These are phyloP conservation scores for Coemansia brasiliensis DNA, from an alignment of 192 early-diverging fungal genomes.

Conservation along the genomic window DNA sequence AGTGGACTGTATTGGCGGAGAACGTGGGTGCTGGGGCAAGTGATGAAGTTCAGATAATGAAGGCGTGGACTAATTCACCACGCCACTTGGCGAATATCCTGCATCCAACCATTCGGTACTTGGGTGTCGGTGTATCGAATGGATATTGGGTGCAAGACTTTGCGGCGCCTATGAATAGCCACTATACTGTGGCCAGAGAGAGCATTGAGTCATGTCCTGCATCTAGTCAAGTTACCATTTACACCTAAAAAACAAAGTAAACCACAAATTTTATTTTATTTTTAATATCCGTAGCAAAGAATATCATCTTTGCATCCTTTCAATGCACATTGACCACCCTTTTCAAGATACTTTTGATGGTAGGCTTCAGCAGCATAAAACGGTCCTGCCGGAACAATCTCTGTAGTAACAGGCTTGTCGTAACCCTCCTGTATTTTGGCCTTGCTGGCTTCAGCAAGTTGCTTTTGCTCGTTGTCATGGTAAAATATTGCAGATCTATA, in stretches of 20 bases:
- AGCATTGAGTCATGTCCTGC: constrained; percentile 28
- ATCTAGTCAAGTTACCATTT: constrained; percentile 13
- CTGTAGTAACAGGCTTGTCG: constrained; percentile 61
- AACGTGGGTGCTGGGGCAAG: constrained; percentile 46
- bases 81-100: constrained; percentile 41
- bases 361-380: constrained; percentile 85
- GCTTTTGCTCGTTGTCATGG: constrained; percentile 72
- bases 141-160: constrained; percentile 55
- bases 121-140: constrained; percentile 34
- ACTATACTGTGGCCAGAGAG: constrained; percentile 1
- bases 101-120: constrained; percentile 31
- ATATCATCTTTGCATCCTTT: constrained; percentile 55
- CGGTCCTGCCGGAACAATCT: constrained; percentile 65
- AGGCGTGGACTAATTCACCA: constrained; percentile 36
- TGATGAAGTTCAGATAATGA: constrained; percentile 25
- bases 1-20: constrained; percentile 31
- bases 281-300: constrained; percentile 44
- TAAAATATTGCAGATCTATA: constrained; percentile 88
- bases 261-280: background rate
- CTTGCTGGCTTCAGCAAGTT: constrained; percentile 73
- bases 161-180: constrained; percentile 24
- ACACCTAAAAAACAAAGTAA: constrained; percentile 1
- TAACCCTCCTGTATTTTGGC: constrained; percentile 62
- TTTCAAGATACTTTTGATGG: constrained; percentile 77
- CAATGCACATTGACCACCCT: constrained; percentile 54